These are phyloP conservation scores for Microcera coccophila DNA, from an alignment of 2,329 filamentous ascomycete species.

Conservation along the genomic window DNA sequence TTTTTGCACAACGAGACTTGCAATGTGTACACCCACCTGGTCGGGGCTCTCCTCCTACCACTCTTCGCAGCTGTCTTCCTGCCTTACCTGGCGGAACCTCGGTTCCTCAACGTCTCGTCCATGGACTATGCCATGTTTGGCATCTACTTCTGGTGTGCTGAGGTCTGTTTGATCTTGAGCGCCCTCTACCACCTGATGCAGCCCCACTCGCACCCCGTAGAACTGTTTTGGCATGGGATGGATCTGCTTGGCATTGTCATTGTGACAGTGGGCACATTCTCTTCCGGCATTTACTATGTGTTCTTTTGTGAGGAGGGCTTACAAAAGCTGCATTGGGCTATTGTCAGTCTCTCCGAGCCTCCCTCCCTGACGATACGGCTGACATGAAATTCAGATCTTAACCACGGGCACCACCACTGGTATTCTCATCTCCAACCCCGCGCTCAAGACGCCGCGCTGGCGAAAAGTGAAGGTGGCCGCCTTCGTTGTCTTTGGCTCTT, in stretches of 20 bases:
- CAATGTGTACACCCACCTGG: conserved; percentile 60
- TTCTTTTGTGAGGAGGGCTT: conserved; percentile 67
- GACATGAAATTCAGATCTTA: conserved; percentile 57
- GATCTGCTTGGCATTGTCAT: conserved; percentile 94
- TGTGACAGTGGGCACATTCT: conserved; percentile 85
- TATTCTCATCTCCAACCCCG: conserved; percentile 73
- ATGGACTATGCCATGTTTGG: conserved; percentile 68
- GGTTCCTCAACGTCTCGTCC: conserved; percentile 59
- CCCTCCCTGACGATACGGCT: too few species aligned
- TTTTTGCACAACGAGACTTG: conserved; percentile 59
- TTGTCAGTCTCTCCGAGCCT: conserved; percentile 51
- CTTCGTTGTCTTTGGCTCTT: conserved; percentile 83
- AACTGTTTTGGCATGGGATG: conserved; percentile 82
- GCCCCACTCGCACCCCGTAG: conserved; percentile 77
- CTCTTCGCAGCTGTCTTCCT: conserved; percentile 64
- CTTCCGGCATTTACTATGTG: conserved; percentile 84
- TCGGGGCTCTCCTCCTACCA: conserved; percentile 9
- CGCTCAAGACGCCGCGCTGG: conserved; percentile 68
- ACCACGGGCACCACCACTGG: conserved; percentile 73
- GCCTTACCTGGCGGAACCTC: conserved; percentile 55
- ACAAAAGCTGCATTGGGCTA: conserved; percentile 68
- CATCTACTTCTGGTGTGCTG: conserved; percentile 75
- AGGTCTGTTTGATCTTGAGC: conserved; percentile 72
- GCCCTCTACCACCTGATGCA: conserved; percentile 79
- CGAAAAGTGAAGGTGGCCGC: conserved; percentile 85